Conservation (phyloP, 1,139 yeast species). For the Candida dubliniensis region DNA sequence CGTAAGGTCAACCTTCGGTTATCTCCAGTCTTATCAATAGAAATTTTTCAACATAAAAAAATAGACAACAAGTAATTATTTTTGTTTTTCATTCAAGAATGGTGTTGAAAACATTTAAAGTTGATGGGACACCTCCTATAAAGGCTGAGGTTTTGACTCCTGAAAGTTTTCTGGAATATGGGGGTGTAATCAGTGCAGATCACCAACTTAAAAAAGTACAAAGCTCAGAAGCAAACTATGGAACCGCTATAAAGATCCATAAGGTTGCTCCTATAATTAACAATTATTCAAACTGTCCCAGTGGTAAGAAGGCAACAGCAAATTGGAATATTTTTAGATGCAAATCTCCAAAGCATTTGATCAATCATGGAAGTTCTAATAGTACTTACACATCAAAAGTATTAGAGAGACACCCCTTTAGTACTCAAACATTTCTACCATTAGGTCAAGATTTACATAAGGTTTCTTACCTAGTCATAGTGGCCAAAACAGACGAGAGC, state of each 20-base stretch:
- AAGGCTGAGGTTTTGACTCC: constrained; percentile 43
- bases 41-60: too few species aligned
- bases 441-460: constrained; percentile 62
- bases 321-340: constrained; percentile 86
- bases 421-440: constrained; percentile 91
- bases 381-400: constrained; percentile 60
- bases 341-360: constrained; percentile 66
- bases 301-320: constrained; percentile 51
- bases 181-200: constrained; percentile 49
- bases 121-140: constrained; percentile 23
- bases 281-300: constrained; percentile 47
- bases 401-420: constrained; percentile 83
- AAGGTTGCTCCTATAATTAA: constrained; percentile 70
- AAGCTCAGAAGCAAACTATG: constrained; percentile 73
- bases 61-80: too few species aligned
- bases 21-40: constrained; percentile 3
- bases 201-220: constrained; percentile 36
- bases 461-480: constrained; percentile 73
- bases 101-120: constrained; percentile 44
- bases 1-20: constrained; percentile 4
- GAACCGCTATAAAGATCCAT: constrained; percentile 82
- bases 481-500: constrained; percentile 55
- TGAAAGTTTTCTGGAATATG: constrained; percentile 41
- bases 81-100: constrained; percentile 18
- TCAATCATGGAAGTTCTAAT: constrained; percentile 24